Evolutionary conservation across 2,329 filamentous ascomycete species (phyloP).

Genomic region (Botrytis aclada): DNA sequence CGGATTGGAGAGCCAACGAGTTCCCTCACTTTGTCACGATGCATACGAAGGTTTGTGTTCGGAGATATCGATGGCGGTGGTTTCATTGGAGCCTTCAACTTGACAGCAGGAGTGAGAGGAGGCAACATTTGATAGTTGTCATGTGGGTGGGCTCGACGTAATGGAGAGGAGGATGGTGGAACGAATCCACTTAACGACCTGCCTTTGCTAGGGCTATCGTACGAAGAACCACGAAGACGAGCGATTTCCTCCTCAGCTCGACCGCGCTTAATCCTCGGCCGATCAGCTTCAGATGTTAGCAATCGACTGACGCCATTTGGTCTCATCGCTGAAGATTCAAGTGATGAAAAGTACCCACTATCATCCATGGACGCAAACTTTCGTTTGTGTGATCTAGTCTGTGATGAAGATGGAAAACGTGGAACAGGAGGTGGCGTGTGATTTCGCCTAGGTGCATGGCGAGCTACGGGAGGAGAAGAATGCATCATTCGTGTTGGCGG

Average conservation of each 20-base stretch:
- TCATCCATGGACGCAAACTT: constrained; percentile 81
- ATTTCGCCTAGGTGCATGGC: constrained; percentile 53
- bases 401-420: constrained; percentile 60
- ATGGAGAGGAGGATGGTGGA: constrained; percentile 65
- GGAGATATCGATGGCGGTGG: constrained; percentile 75
- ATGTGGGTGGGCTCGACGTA: constrained; percentile 47
- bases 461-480: constrained; percentile 83
- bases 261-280: constrained; percentile 79
- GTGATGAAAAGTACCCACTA: constrained; percentile 94
- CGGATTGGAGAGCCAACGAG: constrained; percentile 78
- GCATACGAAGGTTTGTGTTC: constrained; percentile 85
- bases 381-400: constrained; percentile 64
- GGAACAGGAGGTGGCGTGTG: constrained; percentile 74
- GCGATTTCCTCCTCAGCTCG: constrained; percentile 95
- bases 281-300: constrained; percentile 75
- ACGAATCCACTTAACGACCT: constrained; percentile 42
- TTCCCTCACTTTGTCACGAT: constrained; percentile 76
- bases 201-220: constrained; percentile 80
- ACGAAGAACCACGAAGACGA: constrained; percentile 85
- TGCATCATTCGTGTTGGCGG: constrained; percentile 69
- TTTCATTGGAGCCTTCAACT: constrained; percentile 64
- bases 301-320: constrained; percentile 61
- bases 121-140: constrained; percentile 61
- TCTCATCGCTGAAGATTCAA: constrained; percentile 85
- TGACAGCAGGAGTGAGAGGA: constrained; percentile 79